Conservation (phyloP, 257 asterid species). For the Solanum rostratum region DNA sequence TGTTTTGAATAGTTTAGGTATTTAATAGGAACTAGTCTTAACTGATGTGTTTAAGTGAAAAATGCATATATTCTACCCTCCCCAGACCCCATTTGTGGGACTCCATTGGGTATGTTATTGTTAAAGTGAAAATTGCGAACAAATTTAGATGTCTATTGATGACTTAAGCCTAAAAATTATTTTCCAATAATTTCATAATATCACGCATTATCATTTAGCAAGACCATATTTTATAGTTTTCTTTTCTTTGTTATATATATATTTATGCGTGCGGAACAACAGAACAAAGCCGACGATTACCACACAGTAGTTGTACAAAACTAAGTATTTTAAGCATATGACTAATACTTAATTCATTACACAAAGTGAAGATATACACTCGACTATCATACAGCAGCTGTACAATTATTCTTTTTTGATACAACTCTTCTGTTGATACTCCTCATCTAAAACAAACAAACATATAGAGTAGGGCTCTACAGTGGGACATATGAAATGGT, state of each 20-base stretch:
- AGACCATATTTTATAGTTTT: neutral
- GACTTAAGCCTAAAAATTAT: too few relatives aligned
- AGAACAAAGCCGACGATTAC: too few relatives aligned
- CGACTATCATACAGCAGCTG: neutral
- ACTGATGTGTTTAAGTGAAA: too few relatives aligned
- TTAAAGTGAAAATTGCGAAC: too few relatives aligned
- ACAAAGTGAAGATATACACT: neutral
- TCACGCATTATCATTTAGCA: neutral
- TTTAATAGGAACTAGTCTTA: too few relatives aligned
- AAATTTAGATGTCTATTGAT: too few relatives aligned
- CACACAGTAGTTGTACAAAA: neutral
- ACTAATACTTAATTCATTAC: neutral
- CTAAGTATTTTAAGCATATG: neutral
- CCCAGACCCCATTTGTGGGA: too few relatives aligned
- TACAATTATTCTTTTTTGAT: neutral
- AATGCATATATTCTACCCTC: too few relatives aligned
- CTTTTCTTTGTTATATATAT: too few relatives aligned
- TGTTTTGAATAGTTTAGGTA: too few relatives aligned
- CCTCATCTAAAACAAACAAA: neutral
- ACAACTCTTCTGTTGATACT: neutral
- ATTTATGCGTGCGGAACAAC: too few relatives aligned
- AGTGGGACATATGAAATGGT: neutral
- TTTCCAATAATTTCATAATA: neutral
- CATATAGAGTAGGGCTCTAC: neutral
- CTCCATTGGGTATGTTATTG: too few relatives aligned